These are phyloP conservation scores for Furcasterigmium sp. DNA, from an alignment of 2,329 filamentous ascomycete genomes.

Conservation along the genomic window DNA sequence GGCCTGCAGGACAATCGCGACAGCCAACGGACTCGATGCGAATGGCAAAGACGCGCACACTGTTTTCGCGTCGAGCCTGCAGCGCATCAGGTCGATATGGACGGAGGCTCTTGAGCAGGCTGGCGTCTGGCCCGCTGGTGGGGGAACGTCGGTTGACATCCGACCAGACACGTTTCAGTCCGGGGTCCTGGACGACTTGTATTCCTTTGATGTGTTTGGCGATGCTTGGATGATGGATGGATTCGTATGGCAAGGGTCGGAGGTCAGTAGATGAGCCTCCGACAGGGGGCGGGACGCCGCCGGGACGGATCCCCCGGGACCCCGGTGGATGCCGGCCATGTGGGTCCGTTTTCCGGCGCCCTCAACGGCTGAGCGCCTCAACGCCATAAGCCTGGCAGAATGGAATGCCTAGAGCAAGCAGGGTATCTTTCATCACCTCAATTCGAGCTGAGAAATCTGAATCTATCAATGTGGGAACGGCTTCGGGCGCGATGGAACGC, in stretches of 20 bases:
- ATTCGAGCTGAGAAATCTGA: no score
- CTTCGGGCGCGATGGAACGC: no score
- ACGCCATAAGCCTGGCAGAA: no score
- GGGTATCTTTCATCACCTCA: no score
- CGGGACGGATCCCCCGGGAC: no score
- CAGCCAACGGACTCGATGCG: background rate
- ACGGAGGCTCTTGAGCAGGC: background rate
- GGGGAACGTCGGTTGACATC: background rate
- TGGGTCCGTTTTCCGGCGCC: no score
- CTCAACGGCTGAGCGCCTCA: no score
- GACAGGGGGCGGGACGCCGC: no score
- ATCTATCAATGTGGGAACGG: no score
- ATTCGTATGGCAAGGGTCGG: background rate
- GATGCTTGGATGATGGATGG: constrained; percentile 1
- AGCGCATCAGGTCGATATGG: background rate
- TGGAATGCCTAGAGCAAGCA: no score
- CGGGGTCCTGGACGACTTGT: background rate
- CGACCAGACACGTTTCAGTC: background rate
- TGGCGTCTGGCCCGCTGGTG: background rate
- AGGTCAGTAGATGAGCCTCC: no score
- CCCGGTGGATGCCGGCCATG: no score
- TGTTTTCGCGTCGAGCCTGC: background rate
- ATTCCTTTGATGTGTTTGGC: background rate
- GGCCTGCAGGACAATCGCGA: background rate
- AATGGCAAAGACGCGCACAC: background rate